A percentile compares a stretch with the other conserved stretches of the same genome.
These are phyloP conservation scores for Kodamaea suecica DNA, from an alignment of 1,139 yeast genomes.

Conservation along the genomic window DNA sequence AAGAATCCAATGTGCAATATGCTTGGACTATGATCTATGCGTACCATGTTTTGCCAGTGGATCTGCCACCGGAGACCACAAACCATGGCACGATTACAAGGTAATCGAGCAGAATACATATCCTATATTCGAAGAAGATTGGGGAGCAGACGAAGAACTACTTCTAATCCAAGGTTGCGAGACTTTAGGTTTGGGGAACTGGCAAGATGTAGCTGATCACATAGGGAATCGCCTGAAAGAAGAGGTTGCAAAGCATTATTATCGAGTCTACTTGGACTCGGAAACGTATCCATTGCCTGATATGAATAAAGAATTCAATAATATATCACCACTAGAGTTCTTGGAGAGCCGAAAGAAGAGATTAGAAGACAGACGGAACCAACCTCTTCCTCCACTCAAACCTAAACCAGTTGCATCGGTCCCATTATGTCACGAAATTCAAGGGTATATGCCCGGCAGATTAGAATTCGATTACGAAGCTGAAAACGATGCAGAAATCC, in stretches of 20 bases:
- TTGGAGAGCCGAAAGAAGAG: constrained; percentile 65
- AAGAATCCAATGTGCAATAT: constrained; percentile 85
- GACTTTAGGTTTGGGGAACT: constrained; percentile 87
- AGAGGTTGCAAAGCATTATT: constrained; percentile 84
- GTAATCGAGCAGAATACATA: constrained; percentile 93
- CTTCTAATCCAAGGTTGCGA: constrained; percentile 88
- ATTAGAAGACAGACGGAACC: constrained; percentile 59
- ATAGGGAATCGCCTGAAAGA: constrained; percentile 90
- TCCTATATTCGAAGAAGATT: constrained; percentile 82
- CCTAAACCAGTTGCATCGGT: constrained; percentile 87
- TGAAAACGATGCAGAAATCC: constrained; percentile 93
- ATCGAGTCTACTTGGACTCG: constrained; percentile 64
- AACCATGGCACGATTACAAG: constrained; percentile 91
- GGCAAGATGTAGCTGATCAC: constrained; percentile 96
- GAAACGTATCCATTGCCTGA: constrained; percentile 79
- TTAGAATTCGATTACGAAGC: constrained; percentile 94
- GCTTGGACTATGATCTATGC: constrained; percentile 91
- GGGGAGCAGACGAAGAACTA: constrained; percentile 99
- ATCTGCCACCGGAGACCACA: constrained; percentile 72
- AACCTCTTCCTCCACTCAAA: constrained; percentile 74
- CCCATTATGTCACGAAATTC: constrained; percentile 94
- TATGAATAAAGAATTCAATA: constrained; percentile 63
- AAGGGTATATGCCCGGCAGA: constrained; percentile 98
- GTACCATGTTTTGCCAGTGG: constrained; percentile 96
- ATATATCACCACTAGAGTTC: constrained; percentile 67